Conservation (phyloP, 768 basidiomycete genomes). For the Amanita jacksonii region DNA sequence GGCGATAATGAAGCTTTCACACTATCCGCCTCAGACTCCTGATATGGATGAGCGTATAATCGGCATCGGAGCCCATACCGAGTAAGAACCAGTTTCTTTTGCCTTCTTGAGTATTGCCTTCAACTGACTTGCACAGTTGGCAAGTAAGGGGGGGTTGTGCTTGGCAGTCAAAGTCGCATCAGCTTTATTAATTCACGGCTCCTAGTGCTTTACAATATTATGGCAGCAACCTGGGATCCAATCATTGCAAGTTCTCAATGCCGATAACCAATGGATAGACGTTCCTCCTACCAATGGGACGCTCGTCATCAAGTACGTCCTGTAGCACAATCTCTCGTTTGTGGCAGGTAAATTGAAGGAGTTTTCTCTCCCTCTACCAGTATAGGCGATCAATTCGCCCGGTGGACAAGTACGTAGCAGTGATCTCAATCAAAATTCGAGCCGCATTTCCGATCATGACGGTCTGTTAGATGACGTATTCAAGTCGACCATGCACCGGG, state of each 20-base stretch:
- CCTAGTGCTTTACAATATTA: constrained; percentile 78
- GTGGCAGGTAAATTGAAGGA: no score
- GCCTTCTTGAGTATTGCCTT: neutral
- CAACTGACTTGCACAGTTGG: constrained; percentile 23
- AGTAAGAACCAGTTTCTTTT: constrained; percentile 40
- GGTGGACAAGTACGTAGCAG: constrained; percentile 69
- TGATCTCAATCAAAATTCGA: no score
- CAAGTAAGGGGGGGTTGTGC: constrained; percentile 21
- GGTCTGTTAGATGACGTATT: constrained; percentile 65
- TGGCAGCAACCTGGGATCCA: constrained; percentile 69
- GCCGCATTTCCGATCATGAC: neutral
- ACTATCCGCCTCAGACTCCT: constrained; percentile 68
- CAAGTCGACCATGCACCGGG: constrained; percentile 85
- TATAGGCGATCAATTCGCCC: constrained; percentile 79
- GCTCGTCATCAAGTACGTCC: constrained; percentile 69
- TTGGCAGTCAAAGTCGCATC: no score
- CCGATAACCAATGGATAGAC: constrained; percentile 70
- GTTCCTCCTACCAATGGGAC: constrained; percentile 74
- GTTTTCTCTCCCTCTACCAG: constrained; percentile 29
- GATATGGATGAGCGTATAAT: constrained; percentile 53
- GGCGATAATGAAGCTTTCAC: constrained; percentile 70
- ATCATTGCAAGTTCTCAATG: constrained; percentile 77
- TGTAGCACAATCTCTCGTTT: neutral
- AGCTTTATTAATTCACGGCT: neutral
- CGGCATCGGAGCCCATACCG: constrained; percentile 81